Percentiles rank a stretch among this genome's conserved stretches.
phyloP scores from a whole-genome alignment of 2,329 filamentous ascomycete genomes.

The Lachnellula suecica region DNA sequence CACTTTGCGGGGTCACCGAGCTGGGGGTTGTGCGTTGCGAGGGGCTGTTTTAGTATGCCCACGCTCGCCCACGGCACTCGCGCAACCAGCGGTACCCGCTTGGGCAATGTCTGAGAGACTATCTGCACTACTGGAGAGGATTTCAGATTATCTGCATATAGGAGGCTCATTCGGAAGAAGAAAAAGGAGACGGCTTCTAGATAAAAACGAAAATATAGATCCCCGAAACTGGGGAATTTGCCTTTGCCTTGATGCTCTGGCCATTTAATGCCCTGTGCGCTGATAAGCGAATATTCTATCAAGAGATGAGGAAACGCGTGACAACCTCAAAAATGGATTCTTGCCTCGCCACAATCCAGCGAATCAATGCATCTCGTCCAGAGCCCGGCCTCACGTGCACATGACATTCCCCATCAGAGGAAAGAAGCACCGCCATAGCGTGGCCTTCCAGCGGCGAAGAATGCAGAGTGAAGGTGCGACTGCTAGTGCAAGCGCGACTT shows the following conservation, averaged over 20 bases:
- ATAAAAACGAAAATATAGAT: no score
- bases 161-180: no score
- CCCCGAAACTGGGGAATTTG: no score
- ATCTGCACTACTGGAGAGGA: no score
- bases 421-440: conserved; percentile 27
- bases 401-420: conserved; percentile 34
- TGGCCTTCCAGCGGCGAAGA: conserved; percentile 29
- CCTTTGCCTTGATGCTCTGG: no score
- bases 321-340: background rate
- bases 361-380: conserved; percentile 14
- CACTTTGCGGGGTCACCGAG: background rate
- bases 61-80: background rate
- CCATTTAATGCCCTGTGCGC: no score
- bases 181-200: no score
- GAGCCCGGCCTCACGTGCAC: conserved; percentile 28
- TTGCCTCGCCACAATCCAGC: background rate
- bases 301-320: background rate
- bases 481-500: background rate
- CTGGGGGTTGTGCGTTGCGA: no score
- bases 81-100: background rate
- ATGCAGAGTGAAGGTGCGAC: conserved; percentile 9
- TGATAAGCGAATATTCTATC: no score
- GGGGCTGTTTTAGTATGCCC: background rate
- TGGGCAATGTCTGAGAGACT: background rate
- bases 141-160: no score